A percentile compares a stretch with the other conserved stretches of the same genome.
Evolutionary conservation across 1,284 basidiomycete species (phyloP).

Genomic region (Tranzscheliella williamsii): DNA sequence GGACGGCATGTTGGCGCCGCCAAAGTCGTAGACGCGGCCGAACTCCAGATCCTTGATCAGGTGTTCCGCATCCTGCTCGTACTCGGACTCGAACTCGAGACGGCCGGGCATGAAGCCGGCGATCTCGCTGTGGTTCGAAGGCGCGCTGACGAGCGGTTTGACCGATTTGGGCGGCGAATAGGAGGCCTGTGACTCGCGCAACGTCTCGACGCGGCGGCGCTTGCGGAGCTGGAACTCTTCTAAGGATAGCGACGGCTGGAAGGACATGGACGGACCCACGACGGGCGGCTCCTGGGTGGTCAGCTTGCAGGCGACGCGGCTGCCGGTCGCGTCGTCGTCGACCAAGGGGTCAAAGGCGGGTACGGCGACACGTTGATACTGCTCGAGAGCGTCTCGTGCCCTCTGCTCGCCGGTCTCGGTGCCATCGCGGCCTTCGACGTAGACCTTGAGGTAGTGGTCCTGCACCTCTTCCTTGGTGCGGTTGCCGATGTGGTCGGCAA

Average conservation of each 20-base stretch:
- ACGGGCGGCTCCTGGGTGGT: slow-evolving; percentile 43
- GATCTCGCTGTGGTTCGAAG: slow-evolving; percentile 85
- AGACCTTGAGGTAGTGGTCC: slow-evolving; percentile 82
- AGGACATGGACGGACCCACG: slow-evolving; percentile 49
- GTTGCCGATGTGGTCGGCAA: slow-evolving; percentile 92
- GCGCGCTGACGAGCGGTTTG: slow-evolving; percentile 85
- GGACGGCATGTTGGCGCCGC: slow-evolving; percentile 68
- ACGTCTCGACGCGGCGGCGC: slow-evolving; percentile 50
- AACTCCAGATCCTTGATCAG: slow-evolving; percentile 96
- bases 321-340: slow-evolving; percentile 33
- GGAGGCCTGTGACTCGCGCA: slow-evolving; percentile 51
- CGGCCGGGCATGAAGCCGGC: slow-evolving; percentile 92
- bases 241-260: slow-evolving; percentile 34
- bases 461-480: slow-evolving; percentile 93
- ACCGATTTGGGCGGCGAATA: slow-evolving; percentile 47
- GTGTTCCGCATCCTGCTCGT: slow-evolving; percentile 89
- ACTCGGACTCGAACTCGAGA: slow-evolving; percentile 94
- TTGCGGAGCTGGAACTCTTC: slow-evolving; percentile 57
- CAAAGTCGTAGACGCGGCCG: slow-evolving; percentile 80
- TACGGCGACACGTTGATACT: slow-evolving; percentile 8
- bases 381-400: slow-evolving; percentile 28
- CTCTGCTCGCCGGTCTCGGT: slow-evolving; percentile 38
- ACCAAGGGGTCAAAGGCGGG: slow-evolving; percentile 20
- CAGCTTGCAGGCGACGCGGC: slow-evolving; percentile 29
- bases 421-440: slow-evolving; percentile 66